A percentile compares a stretch with the other conserved stretches of the same genome.
These are phyloP conservation scores for Coelastrella sp. DNA, from an alignment of 139 green algal species.

Conservation along the genomic window DNA sequence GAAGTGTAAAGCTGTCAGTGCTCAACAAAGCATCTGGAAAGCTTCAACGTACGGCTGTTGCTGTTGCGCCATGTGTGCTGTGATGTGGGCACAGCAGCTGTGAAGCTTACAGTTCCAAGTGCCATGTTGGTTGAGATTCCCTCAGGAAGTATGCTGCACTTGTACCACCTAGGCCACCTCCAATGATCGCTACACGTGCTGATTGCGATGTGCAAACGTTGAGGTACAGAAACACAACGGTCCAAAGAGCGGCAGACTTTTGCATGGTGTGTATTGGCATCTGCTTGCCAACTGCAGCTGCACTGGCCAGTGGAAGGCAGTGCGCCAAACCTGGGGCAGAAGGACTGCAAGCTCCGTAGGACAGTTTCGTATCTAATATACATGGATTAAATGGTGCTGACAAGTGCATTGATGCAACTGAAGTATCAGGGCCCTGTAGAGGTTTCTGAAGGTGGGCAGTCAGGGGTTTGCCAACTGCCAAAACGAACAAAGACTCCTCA, in stretches of 20 bases:
- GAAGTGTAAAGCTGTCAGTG: background rate
- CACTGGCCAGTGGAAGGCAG: too few species aligned
- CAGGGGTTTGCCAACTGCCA: background rate
- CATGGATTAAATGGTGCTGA: too few species aligned
- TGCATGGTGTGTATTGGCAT: background rate
- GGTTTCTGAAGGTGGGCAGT: background rate
- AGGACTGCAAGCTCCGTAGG: too few species aligned
- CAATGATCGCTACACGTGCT: constrained; percentile 58
- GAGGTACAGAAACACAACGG: too few species aligned
- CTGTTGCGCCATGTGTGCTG: background rate
- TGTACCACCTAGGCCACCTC: constrained; percentile 64
- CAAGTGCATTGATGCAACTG: too few species aligned
- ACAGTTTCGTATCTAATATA: too few species aligned
- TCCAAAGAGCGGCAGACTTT: background rate
- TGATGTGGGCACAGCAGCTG: too few species aligned
- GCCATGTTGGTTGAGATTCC: constrained; percentile 20
- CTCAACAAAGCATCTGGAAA: too few species aligned
- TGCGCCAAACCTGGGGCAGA: too few species aligned
- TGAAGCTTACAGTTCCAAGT: constrained; percentile 12
- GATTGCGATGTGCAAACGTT: background rate
- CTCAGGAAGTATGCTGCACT: constrained; percentile 51
- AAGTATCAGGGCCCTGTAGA: too few species aligned
- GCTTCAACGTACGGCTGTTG: too few species aligned
- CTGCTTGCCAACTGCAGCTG: too few species aligned
- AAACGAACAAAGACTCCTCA: background rate